Conservation (phyloP, 352 stramenopile species). For the Phytophthora pistaciae region DNA sequence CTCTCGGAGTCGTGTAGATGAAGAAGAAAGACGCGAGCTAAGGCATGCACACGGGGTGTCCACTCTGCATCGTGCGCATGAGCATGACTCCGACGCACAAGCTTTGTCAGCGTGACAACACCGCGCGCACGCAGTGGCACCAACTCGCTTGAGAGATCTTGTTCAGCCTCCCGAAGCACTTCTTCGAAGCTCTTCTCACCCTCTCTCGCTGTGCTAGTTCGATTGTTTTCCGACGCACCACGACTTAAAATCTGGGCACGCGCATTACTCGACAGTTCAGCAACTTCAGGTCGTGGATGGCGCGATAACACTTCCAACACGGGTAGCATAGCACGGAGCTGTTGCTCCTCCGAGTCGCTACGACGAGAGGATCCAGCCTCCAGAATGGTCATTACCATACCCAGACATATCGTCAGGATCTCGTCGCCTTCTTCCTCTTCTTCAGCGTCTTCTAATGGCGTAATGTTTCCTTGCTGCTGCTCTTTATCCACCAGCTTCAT, state of each 20-base stretch:
- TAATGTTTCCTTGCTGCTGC: conserved; percentile 9
- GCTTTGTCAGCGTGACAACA: conserved; percentile 78
- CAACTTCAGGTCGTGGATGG: conserved; percentile 66
- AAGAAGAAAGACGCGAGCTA: conserved; percentile 68
- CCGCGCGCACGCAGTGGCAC: conserved; percentile 81
- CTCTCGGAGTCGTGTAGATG: conserved; percentile 80
- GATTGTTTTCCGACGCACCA: conserved; percentile 6
- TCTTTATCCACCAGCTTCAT: conserved; percentile 44
- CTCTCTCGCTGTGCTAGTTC: not conserved
- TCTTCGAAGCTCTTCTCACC: conserved; percentile 63
- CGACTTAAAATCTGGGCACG: conserved; percentile 75
- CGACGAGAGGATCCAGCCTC: conserved; percentile 66
- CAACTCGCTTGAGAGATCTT: conserved; percentile 68
- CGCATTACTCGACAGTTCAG: conserved; percentile 74
- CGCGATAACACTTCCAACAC: conserved; percentile 68
- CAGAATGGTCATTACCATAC: conserved; percentile 82
- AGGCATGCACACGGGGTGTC: conserved; percentile 55
- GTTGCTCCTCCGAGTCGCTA: conserved; percentile 58
- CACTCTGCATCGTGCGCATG: conserved; percentile 53
- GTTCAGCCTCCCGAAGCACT: conserved; percentile 56
- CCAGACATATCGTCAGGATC: conserved; percentile 82
- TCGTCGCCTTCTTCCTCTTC: conserved; percentile 68
- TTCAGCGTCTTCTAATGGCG: conserved; percentile 28
- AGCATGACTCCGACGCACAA: conserved; percentile 67
- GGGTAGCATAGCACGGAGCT: conserved; percentile 69